Evolutionary conservation across 441 rosid genomes (phyloP).

Genomic region (Erodium moschatum): DNA sequence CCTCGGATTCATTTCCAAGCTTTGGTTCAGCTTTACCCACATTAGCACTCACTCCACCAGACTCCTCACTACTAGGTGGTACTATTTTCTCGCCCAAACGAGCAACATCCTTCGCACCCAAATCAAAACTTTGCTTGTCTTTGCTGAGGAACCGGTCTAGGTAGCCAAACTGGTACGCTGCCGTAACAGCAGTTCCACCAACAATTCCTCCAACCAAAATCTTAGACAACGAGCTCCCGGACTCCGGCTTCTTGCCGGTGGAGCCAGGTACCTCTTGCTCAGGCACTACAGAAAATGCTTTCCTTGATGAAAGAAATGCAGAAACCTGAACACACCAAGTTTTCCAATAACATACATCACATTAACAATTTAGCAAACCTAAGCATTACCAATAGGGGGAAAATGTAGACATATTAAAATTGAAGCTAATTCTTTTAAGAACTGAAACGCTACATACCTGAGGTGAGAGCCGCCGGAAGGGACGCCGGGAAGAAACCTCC

Average conservation of each 20-base stretch:
- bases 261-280: conserved; percentile 35
- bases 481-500: background rate
- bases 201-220: conserved; percentile 42
- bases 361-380: background rate
- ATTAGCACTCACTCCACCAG: conserved; percentile 20
- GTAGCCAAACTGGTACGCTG: conserved; percentile 52
- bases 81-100: conserved; percentile 27
- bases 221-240: conserved; percentile 33
- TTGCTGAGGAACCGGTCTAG: conserved; percentile 43
- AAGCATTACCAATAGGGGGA: background rate
- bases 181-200: conserved; percentile 40
- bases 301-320: conserved; percentile 38
- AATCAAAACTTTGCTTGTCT: conserved; percentile 25
- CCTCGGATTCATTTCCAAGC: conserved; percentile 25
- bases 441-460: background rate
- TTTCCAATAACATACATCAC: background rate
- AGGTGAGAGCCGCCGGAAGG: conserved; percentile 2
- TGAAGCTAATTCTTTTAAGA: background rate
- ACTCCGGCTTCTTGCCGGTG: conserved; percentile 30
- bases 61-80: conserved; percentile 29
- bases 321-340: conserved; percentile 20
- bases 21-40: conserved; percentile 28
- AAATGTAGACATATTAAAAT: background rate
- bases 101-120: conserved; percentile 20
- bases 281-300: conserved; percentile 40